Percentiles rank a stretch among this genome's conserved stretches.
Conservation (phyloP, 768 basidiomycete genomes). For the Strobilomyces dryophilus region DNA sequence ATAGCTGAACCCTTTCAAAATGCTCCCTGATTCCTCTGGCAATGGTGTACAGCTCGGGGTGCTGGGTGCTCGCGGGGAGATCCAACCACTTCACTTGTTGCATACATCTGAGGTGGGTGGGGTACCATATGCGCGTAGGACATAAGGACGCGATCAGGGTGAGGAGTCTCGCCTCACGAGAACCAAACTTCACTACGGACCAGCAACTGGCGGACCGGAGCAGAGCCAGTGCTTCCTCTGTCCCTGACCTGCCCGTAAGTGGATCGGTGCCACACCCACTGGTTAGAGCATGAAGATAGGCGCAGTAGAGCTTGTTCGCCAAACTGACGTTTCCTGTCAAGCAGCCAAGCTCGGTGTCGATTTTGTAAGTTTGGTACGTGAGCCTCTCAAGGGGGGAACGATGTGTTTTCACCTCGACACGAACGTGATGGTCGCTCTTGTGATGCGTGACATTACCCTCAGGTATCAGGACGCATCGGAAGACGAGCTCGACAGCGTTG, state of each 20-base stretch:
- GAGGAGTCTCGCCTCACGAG: conserved; percentile 30
- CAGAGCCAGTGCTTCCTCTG: conserved; percentile 39
- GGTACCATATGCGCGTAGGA: conserved; percentile 38
- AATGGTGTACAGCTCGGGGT: conserved; percentile 24
- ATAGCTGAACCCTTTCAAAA: conserved; percentile 11
- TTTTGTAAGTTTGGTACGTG: conserved; percentile 27
- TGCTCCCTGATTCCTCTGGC: conserved; percentile 30
- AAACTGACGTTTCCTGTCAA: conserved; percentile 26
- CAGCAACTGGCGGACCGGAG: conserved; percentile 35
- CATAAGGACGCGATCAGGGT: conserved; percentile 31
- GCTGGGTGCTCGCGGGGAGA: conserved; percentile 26
- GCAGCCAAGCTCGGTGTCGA: conserved; percentile 30
- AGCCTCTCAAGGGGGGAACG: neutral
- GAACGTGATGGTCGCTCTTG: conserved; percentile 13
- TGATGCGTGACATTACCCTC: conserved; percentile 25
- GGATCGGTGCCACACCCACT: conserved; percentile 41
- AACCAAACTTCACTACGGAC: conserved; percentile 37
- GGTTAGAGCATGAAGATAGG: conserved; percentile 45
- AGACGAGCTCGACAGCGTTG: neutral
- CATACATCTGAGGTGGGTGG: conserved; percentile 36
- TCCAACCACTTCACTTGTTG: conserved; percentile 34
- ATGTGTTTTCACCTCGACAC: conserved; percentile 8
- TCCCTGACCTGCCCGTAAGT: conserved; percentile 40
- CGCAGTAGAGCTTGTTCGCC: conserved; percentile 31
- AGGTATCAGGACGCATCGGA: conserved; percentile 37